Evolutionary conservation across 2,329 filamentous ascomycete genomes (phyloP), one percentile per base, ranked within the genome.

Genomic region (Pseudocercospora crystallina): DNA sequence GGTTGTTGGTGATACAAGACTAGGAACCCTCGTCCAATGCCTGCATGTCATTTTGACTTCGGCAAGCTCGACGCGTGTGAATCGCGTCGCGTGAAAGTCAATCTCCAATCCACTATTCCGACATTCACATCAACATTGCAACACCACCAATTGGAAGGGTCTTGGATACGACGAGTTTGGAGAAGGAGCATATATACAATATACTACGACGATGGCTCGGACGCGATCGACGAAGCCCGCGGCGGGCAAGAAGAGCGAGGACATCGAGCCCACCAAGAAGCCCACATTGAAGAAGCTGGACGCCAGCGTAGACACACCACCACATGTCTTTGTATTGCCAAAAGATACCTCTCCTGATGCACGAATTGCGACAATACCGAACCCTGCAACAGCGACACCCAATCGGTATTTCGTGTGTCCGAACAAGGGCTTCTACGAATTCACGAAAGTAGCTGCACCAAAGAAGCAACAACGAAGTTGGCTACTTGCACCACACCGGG

Each of bases 351-450:
- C 79, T 11, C 62, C 70, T 44, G 72, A 79, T 54, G 75, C 81
- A 36, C 75, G 80, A 46, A 78, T 85, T 40, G 63, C 83, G 51
- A 77, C 75, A 5, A 67, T 86, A 9, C 73, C 77, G 4, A 75
- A 82, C 52, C 82, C 82, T 7, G 74, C 75, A 33, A 79, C 75
- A 11, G 66, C 64, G 3, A 65, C 64, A 7, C 66, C 74, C 3
- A 76, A 69, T 39, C 73, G 80, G 54, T 85, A 83, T 60, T 77
- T 78, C 53, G 81, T 83, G 61, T 84, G 81, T 54, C 81, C 82
- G 0, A 66, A 76, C 20, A 73, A 73, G 14, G 82, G 83, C 3
- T 70, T 85, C 48, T 80, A 79, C 61, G 82, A 86, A 58, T 83
- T 86, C 63, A 85, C 79, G 2, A 74, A 74, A 47, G 72, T 85